Percentiles rank a stretch among this genome's conserved stretches.
Conservation (phyloP, 106 monocot species). For the Hemerocallis citrina region DNA sequence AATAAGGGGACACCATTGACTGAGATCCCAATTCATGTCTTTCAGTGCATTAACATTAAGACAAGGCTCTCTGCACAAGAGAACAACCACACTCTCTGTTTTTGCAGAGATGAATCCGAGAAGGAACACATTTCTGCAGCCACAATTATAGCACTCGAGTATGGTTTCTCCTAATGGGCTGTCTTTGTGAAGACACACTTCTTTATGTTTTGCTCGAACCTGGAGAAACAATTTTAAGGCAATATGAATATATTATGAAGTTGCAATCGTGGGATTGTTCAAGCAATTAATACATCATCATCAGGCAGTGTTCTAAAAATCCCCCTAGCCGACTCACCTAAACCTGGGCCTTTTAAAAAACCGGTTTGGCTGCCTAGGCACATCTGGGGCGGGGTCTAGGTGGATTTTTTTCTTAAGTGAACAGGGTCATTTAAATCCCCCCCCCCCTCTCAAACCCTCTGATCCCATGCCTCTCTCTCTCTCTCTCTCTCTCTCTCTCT, state of each 20-base stretch:
- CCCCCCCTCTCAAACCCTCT: no score
- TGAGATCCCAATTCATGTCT: constrained; percentile 99
- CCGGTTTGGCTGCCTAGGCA: no score
- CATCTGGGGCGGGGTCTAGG: no score
- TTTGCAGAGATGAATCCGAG: constrained; percentile 98
- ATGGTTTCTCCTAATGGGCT: constrained; percentile 97
- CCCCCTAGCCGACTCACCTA: no score
- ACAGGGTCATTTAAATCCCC: no score
- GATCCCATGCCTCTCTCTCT: no score
- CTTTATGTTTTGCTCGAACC: constrained; percentile 99
- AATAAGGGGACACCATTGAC: constrained; percentile 98
- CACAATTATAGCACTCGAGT: constrained; percentile 99
- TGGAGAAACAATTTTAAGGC: constrained; percentile 9
- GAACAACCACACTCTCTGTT: constrained; percentile 98
- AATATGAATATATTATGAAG: not conserved
- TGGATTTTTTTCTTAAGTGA: no score
- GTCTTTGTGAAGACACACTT: constrained; percentile 99
- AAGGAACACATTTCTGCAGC: constrained; percentile 95
- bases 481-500: no score
- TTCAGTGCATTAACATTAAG: constrained; percentile 94
- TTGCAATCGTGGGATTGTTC: not conserved
- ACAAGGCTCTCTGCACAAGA: constrained; percentile 97
- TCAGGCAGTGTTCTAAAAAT: no score
- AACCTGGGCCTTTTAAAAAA: no score
- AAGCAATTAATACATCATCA: not conserved